Base-by-base conservation (phyloP, 768 basidiomycete species). In the Brasilioporus rufonigricans region DNA sequence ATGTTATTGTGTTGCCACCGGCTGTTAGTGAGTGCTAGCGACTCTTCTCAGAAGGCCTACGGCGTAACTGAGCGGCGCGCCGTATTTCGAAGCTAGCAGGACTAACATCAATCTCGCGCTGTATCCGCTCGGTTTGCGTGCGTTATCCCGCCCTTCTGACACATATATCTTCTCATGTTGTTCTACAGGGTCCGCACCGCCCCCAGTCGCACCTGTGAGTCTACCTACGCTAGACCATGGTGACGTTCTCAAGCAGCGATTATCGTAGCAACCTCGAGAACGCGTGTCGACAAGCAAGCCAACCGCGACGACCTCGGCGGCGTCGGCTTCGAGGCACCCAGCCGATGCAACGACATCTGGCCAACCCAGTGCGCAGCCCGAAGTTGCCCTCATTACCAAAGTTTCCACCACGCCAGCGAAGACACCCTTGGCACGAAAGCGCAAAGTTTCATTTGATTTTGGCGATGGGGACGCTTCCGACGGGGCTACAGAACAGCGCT, bases 341-440 rank as follows among this genome's bases (percentile, higher is more conserved):
- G 19, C 7, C 7, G 9, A 6, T 8, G 18, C 11, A 11, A 14
- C 12, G 14, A 7, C 16, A 26, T 14, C 12, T 26, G 12, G 13
- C 3, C 44, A 24, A 18, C n/a, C 24, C 6, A 18, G 4, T 48
- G 35, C 5, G 3, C 46, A 10, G 12, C 38, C 38, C n/a, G 19
- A 33, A 26, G 40, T 27, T 44, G 1, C 8, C 11, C 29, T 13
- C 12, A 26, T 39, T 5, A 4, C 35, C 1, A 23, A 26, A 6
- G 10, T 31, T n/a, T 23, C 56, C 33, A 8, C 38, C 35, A 39
- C 29, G 9, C 18, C 50, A 10, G 19, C 29, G 27, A 46, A 41
- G 39, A 38, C 44, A 18, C 36, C 58, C 16, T 24, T 51, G 8
- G 49, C 50, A 50, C 67, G 64, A 61, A 75, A 68, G 56, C 71